Conservation (phyloP, 306 rosid species). For the Heteromeles arbutifolia region DNA sequence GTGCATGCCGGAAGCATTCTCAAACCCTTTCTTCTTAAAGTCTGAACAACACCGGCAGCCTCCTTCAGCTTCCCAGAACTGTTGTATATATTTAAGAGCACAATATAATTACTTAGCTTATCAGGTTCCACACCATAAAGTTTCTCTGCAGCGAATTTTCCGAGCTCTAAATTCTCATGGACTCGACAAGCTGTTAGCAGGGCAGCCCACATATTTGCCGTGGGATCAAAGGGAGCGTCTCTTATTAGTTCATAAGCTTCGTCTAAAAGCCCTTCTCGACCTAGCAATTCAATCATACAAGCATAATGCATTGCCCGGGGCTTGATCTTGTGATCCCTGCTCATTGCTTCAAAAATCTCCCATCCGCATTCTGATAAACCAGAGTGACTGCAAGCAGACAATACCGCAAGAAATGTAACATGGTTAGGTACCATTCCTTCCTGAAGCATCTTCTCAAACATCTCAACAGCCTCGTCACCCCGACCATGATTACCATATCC, state of each 20-base stretch:
- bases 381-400: constrained; percentile 81
- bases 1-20: constrained; percentile 64
- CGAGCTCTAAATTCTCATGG: constrained; percentile 65
- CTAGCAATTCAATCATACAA: constrained; percentile 82
- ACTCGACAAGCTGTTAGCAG: constrained; percentile 79
- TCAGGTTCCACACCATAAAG: constrained; percentile 79
- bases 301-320: constrained; percentile 98
- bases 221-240: constrained; percentile 64
- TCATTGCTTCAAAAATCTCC: constrained; percentile 70
- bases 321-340: constrained; percentile 54
- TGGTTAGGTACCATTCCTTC: constrained; percentile 66
- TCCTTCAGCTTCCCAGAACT: constrained; percentile 60
- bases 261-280: constrained; percentile 64
- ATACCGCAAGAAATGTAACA: constrained; percentile 75
- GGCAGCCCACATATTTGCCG: constrained; percentile 86
- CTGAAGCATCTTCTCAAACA: constrained; percentile 72
- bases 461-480: constrained; percentile 62
- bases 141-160: constrained; percentile 67
- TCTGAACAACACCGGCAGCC: constrained; percentile 73
- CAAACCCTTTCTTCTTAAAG: constrained; percentile 69
- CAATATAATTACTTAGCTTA: constrained; percentile 64
- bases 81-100: constrained; percentile 62
- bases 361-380: constrained; percentile 70
- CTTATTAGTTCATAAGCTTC: constrained; percentile 64
- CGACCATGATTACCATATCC: constrained; percentile 83